Conservation (phyloP, 2,329 filamentous ascomycete genomes). For the Xylaria sp. region DNA sequence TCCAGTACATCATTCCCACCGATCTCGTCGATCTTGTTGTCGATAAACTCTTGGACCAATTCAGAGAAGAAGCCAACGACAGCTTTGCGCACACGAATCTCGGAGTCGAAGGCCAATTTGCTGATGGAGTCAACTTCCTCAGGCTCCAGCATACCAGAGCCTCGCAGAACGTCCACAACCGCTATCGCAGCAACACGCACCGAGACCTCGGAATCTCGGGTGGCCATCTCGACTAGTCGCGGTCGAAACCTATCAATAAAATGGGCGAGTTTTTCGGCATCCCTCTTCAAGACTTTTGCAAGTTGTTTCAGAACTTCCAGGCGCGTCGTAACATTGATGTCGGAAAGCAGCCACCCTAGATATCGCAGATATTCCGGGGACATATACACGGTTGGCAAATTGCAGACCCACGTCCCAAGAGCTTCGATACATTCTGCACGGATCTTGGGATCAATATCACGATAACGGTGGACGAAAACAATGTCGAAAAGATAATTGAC, state of each 20-base stretch:
- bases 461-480: slow-evolving; percentile 94
- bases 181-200: slow-evolving; percentile 85
- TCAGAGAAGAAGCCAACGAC: slow-evolving; percentile 91
- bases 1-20: slow-evolving; percentile 81
- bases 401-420: slow-evolving; percentile 87
- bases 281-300: slow-evolving; percentile 79
- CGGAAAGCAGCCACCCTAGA: slow-evolving; percentile 93
- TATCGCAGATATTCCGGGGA: slow-evolving; percentile 92
- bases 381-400: slow-evolving; percentile 87
- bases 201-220: slow-evolving; percentile 80
- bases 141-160: slow-evolving; percentile 87
- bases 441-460: slow-evolving; percentile 90
- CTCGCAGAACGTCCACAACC: slow-evolving; percentile 82
- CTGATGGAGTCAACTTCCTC: slow-evolving; percentile 90
- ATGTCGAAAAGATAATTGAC: slow-evolving; percentile 91
- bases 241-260: slow-evolving; percentile 93
- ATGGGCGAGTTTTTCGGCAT: slow-evolving; percentile 84
- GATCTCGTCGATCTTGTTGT: slow-evolving; percentile 82
- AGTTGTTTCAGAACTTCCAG: slow-evolving; percentile 90
- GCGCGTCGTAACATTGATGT: slow-evolving; percentile 77
- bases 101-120: slow-evolving; percentile 87
- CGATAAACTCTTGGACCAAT: slow-evolving; percentile 83
- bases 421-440: slow-evolving; percentile 88
- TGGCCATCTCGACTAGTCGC: slow-evolving; percentile 92
- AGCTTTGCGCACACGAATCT: slow-evolving; percentile 84